A percentile compares a stretch with the other conserved stretches of the same genome.
These are phyloP conservation scores for Chaetothyriales sp. DNA, from an alignment of 2,329 filamentous ascomycete genomes.

Conservation along the genomic window DNA sequence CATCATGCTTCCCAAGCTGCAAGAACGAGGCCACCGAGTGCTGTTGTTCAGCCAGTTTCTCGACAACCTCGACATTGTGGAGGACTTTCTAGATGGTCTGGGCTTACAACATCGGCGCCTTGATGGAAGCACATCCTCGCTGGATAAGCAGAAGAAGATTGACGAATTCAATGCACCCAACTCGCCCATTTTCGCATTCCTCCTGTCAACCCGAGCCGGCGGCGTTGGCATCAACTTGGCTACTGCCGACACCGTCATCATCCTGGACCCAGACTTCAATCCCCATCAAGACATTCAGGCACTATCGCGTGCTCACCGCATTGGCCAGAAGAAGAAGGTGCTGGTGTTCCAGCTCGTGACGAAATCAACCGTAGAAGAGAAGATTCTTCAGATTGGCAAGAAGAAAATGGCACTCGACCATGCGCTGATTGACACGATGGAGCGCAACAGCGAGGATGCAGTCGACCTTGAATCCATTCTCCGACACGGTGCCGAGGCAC, in stretches of 20 bases:
- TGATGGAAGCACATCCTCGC: slow-evolving; percentile 64
- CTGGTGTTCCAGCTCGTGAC: slow-evolving; percentile 92
- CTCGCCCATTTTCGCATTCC: slow-evolving; percentile 73
- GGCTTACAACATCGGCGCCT: slow-evolving; percentile 61
- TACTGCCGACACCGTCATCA: slow-evolving; percentile 93
- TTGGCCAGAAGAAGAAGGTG: slow-evolving; percentile 91
- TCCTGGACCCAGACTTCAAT: slow-evolving; percentile 93
- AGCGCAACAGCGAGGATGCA: slow-evolving; percentile 61
- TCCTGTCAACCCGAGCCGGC: slow-evolving; percentile 84
- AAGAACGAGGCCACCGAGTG: slow-evolving; percentile 73
- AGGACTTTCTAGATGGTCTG: slow-evolving; percentile 74
- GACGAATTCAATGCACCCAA: slow-evolving; percentile 80
- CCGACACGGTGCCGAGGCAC: slow-evolving; percentile 67
- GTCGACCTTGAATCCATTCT: slow-evolving; percentile 77
- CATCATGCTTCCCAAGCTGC: slow-evolving; percentile 72
- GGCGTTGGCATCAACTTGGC: slow-evolving; percentile 96
- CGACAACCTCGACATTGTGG: slow-evolving; percentile 68
- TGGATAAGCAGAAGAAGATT: slow-evolving; percentile 88
- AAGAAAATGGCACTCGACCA: slow-evolving; percentile 95
- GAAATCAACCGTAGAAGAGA: slow-evolving; percentile 75
- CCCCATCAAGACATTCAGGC: slow-evolving; percentile 97
- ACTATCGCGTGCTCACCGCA: slow-evolving; percentile 82
- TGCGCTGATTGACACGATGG: slow-evolving; percentile 83
- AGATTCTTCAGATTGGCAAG: slow-evolving; percentile 87
- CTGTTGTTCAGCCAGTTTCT: slow-evolving; percentile 95